phyloP scores from a whole-genome alignment of 306 rosid species.

The Gleditsia sinensis region DNA sequence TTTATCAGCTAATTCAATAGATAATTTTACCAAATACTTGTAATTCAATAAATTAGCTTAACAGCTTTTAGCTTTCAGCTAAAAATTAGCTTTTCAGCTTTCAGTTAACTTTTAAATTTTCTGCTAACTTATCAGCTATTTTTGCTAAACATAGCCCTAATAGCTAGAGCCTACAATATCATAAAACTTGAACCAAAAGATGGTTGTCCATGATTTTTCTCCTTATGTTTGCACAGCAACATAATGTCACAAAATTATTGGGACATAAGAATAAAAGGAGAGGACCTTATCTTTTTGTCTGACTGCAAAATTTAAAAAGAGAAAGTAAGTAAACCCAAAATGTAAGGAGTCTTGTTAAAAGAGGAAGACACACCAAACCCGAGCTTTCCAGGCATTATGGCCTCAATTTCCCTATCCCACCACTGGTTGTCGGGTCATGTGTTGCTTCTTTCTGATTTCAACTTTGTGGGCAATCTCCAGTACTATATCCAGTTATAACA shows the following conservation, averaged over 20 bases:
- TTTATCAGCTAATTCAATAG: no score
- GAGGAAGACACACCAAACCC: constrained; percentile 53
- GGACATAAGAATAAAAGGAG: constrained; percentile 11
- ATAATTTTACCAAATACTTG: no score
- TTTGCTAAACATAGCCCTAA: background rate
- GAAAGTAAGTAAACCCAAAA: constrained; percentile 39
- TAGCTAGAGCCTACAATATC: background rate
- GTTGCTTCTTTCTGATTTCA: constrained; percentile 44
- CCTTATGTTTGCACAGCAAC: background rate
- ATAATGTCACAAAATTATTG: constrained; percentile 14
- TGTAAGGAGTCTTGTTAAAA: constrained; percentile 49
- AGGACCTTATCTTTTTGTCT: constrained; percentile 33
- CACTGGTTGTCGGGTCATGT: constrained; percentile 67
- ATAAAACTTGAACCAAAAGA: background rate
- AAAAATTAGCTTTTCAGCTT: no score
- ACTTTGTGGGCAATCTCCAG: constrained; percentile 18
- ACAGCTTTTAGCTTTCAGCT: no score
- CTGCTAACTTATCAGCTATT: no score
- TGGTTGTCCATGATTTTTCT: background rate
- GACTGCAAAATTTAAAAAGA: constrained; percentile 26
- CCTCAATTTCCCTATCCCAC: constrained; percentile 66
- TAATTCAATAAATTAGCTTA: no score
- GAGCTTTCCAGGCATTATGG: constrained; percentile 68
- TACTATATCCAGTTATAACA: constrained; percentile 33
- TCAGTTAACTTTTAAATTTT: no score